These are phyloP conservation scores for Endothia cerciana DNA, from an alignment of 2,329 filamentous ascomycete species.

Conservation along the genomic window DNA sequence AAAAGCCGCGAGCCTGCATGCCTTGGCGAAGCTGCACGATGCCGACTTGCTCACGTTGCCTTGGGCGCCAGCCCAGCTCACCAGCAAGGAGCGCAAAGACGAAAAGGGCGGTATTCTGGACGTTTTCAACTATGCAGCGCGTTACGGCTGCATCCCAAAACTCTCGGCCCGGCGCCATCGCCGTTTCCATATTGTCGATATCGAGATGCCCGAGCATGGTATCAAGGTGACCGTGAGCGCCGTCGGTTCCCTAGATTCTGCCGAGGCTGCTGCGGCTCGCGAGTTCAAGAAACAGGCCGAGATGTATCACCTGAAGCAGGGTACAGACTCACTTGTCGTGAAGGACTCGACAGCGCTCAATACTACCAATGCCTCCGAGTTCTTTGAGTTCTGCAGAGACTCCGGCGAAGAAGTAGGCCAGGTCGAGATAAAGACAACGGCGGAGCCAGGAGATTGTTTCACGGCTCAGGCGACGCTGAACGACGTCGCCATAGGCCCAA, in stretches of 20 bases:
- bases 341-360: slow-evolving; percentile 7
- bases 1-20: slow-evolving; percentile 7
- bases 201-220: slow-evolving; percentile 19
- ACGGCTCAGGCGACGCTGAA: background rate
- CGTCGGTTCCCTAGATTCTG: background rate
- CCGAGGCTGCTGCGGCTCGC: slow-evolving; percentile 11
- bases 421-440: background rate
- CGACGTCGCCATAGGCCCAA: background rate
- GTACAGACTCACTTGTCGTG: background rate
- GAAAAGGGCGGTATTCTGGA: slow-evolving; percentile 4
- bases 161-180: background rate
- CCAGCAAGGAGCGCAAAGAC: background rate
- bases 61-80: background rate
- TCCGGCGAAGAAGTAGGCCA: background rate
- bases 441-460: background rate
- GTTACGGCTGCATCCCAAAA: slow-evolving; percentile 11
- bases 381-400: slow-evolving; percentile 14
- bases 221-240: slow-evolving; percentile 2
- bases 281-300: slow-evolving; percentile 21
- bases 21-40: slow-evolving; percentile 3
- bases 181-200: background rate
- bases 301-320: slow-evolving; percentile 6
- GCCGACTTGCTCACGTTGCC: background rate
- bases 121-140: slow-evolving; percentile 23
- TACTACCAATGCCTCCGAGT: background rate